Base-by-base conservation (phyloP, 805 yeast species). In the Citeromyces nyonsensis region DNA sequence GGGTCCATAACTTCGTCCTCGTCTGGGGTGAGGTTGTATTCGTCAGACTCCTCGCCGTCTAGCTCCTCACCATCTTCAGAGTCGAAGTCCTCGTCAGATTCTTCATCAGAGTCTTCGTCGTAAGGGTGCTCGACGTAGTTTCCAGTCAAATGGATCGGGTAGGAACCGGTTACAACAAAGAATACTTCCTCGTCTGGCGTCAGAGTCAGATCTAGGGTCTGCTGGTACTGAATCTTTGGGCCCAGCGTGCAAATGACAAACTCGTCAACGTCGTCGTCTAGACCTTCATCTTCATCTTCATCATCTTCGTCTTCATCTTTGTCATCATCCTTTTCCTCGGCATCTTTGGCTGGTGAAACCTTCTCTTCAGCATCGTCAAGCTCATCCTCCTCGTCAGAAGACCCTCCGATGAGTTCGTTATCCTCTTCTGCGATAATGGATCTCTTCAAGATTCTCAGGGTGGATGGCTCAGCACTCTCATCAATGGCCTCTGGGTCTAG, bases 61-160 rank as follows among this genome's bases (percentile, higher is more conserved):
- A n/a, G n/a, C 31, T 56, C 61, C 29, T 55, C 61, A 14, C 62
- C 71, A 34, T 61, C 65, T 18, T 66, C 70, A 28, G 27, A 24
- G 31, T 63, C 68, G 39, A 44, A 52, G 33, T 53, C 63, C 30
- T 64, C 69, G 36, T 62, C 66, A 26, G 57, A 61, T 33, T 63
- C 73, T 33, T 66, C 69, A 39, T 52, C 57, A 36, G 63, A 70
- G 34, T 70, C 78, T 28, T 63, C 72, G 49, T 86, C 95, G 48
- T 74, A 83, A 56, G 97, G 96, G 59, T 86, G 95, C 57, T 82
- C 94, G 51, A 91, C 78, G 61, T 78, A 85, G 76, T 91, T 88
- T 65, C 99, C 99, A 44, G 82, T 66, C 47, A 91, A 63, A 56
- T 88, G 93, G 43, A 91, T 67, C 43, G 94, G 80, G 65, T 85